Conservation (phyloP, 371 early-diverging fungal species). For the Circinella minor region DNA sequence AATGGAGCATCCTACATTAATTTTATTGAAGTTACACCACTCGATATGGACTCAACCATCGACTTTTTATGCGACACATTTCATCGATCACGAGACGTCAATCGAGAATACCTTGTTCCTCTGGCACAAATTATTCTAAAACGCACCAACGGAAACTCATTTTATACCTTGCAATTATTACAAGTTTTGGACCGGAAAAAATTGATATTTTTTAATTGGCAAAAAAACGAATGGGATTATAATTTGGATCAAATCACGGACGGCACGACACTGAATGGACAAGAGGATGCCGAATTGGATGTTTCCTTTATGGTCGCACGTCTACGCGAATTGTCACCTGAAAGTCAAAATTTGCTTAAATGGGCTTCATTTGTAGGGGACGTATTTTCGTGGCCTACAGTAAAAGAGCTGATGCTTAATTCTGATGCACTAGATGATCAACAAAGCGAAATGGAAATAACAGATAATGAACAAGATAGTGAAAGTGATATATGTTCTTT, state of each 20-base stretch:
- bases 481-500: neutral
- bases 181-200: slow-evolving; percentile 44
- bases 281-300: slow-evolving; percentile 36
- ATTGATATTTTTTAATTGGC: slow-evolving; percentile 54
- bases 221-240: slow-evolving; percentile 51
- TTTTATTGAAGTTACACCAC: slow-evolving; percentile 28
- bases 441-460: neutral
- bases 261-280: slow-evolving; percentile 5
- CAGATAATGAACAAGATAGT: neutral
- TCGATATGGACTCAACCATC: slow-evolving; percentile 39
- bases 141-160: slow-evolving; percentile 47
- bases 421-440: slow-evolving; percentile 24
- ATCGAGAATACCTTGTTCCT: slow-evolving; percentile 32
- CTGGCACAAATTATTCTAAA: slow-evolving; percentile 39
- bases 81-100: slow-evolving; percentile 30
- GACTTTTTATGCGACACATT: slow-evolving; percentile 42
- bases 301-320: slow-evolving; percentile 37
- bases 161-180: slow-evolving; percentile 44
- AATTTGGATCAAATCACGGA: slow-evolving; percentile 36
- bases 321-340: slow-evolving; percentile 39
- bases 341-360: slow-evolving; percentile 43
- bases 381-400: slow-evolving; percentile 47
- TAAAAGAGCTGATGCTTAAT: slow-evolving; percentile 37
- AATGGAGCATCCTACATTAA: slow-evolving; percentile 33
- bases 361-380: slow-evolving; percentile 53